Base-by-base conservation (phyloP, 1,284 basidiomycete species). In the Blastosporella zonata region DNA sequence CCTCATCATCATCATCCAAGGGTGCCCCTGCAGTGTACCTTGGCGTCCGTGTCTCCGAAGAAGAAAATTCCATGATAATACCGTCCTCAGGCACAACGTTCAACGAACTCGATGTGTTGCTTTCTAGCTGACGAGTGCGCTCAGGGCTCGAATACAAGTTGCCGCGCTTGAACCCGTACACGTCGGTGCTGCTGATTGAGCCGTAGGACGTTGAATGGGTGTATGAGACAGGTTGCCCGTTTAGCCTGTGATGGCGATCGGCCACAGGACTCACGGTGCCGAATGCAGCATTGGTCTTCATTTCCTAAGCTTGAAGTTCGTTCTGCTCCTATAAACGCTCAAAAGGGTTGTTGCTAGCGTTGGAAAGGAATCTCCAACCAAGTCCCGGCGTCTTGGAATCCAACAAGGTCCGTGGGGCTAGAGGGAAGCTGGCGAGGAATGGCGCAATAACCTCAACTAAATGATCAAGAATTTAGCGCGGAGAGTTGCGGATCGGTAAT, bases 31-130 rank as follows among this genome's bases (percentile, higher is more conserved):
- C 50, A 18, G 42, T 23, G 34, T 53, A 52, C 35, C 21, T 31
- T 9, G 46, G 36, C 9, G 40, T 40, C 6, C 38, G n/a, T 6
- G 13, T 33, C 18, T 7, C 27, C 13, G 22, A 15, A 12, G 34
- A 37, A 23, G 49, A 64, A 22, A 64, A 68, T 20, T 63, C 54
- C 46, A 63, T 51, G 40, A 63, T 49, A 17, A 59, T 63, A 23
- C 62, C 61, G 47, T 77, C 78, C 59, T 83, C 79, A 22, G 73
- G 74, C 1, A 81, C 78, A 25, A 71, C 61, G 54, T 62, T 60
- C 54, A 62, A 61, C 6, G 54, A 33, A 20, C n/a, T n/a, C n/a
- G n/a, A n/a, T n/a, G 48, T 29, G 10, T 23, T 33, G 48, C 49
- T 62, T 15, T 65, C 63, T 33, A 61, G 60, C 45, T 61, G 61